phyloP scores from a whole-genome alignment of 495 filamentous ascomycete genomes.

The Aspergillus wentii region DNA sequence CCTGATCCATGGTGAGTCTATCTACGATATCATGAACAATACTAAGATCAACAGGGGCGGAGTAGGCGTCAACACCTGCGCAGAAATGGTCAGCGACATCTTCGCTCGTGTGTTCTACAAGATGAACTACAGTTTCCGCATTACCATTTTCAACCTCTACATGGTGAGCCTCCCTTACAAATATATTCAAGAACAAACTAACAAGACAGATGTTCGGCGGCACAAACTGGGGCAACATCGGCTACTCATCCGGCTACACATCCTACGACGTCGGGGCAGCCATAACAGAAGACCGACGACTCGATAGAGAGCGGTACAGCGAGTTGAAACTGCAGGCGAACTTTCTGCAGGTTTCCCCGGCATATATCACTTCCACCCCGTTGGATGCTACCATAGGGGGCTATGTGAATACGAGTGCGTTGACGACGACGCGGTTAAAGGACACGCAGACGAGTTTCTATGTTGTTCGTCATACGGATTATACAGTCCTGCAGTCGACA shows the following conservation, averaged over 20 bases:
- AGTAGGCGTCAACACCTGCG: constrained; percentile 53
- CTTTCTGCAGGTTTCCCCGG: constrained; percentile 60
- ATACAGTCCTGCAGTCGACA: constrained; percentile 40
- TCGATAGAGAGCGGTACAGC: constrained; percentile 68
- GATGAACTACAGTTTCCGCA: constrained; percentile 60
- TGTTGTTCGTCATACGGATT: constrained; percentile 54
- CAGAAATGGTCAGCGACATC: constrained; percentile 52
- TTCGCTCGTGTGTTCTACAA: constrained; percentile 71
- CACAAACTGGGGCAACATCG: constrained; percentile 78
- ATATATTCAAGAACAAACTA: too few species aligned
- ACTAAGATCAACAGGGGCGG: constrained; percentile 61
- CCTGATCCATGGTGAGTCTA: constrained; percentile 12
- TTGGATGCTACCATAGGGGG: constrained; percentile 34
- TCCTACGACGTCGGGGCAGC: constrained; percentile 62
- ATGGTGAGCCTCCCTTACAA: constrained; percentile 49
- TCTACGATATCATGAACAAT: not conserved
- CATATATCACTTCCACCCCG: constrained; percentile 49
- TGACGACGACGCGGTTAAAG: constrained; percentile 51
- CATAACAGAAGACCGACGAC: constrained; percentile 55
- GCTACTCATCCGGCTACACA: constrained; percentile 60
- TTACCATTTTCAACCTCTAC: constrained; percentile 56
- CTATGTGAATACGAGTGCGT: constrained; percentile 34
- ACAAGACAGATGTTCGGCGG: constrained; percentile 52
- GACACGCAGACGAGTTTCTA: constrained; percentile 51
- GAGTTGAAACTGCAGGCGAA: constrained; percentile 65